Evolutionary conservation across 2,329 filamentous ascomycete genomes (phyloP).

Genomic region (Fusarium cyanostomum): DNA sequence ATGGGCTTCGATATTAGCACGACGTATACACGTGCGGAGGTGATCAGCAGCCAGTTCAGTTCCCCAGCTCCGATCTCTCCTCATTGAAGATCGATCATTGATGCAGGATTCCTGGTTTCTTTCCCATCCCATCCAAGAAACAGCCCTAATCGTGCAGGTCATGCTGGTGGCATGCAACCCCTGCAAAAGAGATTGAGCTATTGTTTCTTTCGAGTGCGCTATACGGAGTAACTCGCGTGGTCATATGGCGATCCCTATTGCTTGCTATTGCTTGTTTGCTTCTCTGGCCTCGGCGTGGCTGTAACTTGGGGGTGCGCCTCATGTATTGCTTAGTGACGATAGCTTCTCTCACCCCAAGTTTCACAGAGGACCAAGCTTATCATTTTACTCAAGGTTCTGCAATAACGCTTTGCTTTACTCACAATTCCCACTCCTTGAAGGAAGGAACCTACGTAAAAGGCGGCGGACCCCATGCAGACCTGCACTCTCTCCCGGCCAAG

Average conservation of each 20-base stretch:
- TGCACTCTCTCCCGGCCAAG: slow-evolving; percentile 12
- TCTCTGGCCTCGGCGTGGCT: not conserved
- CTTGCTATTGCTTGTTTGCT: not conserved
- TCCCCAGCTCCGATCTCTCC: slow-evolving; percentile 1
- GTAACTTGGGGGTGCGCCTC: too few relatives aligned
- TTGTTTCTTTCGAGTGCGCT: not conserved
- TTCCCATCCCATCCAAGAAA: not conserved
- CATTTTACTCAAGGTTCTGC: too few relatives aligned
- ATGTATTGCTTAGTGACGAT: too few relatives aligned
- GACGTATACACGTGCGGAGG: slow-evolving; percentile 18
- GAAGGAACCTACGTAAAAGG: not conserved
- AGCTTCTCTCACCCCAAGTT: too few relatives aligned
- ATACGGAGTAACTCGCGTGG: not conserved
- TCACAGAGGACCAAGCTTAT: too few relatives aligned
- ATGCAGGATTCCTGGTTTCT: slow-evolving; percentile 5
- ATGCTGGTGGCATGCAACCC: not conserved
- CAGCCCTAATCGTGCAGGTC: not conserved
- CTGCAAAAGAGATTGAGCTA: not conserved
- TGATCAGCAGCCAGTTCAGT: slow-evolving; percentile 22
- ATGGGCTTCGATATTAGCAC: not conserved
- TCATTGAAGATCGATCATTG: slow-evolving; percentile 29
- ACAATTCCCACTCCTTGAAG: too few relatives aligned
- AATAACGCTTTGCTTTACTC: too few relatives aligned
- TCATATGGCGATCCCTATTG: not conserved
- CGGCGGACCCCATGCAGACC: slow-evolving; percentile 1